Percentiles rank a stretch among this genome's conserved stretches.
Evolutionary conservation across 176 grass and related monocot species (phyloP).

Genomic region (Dendrocalamus sinicus): DNA sequence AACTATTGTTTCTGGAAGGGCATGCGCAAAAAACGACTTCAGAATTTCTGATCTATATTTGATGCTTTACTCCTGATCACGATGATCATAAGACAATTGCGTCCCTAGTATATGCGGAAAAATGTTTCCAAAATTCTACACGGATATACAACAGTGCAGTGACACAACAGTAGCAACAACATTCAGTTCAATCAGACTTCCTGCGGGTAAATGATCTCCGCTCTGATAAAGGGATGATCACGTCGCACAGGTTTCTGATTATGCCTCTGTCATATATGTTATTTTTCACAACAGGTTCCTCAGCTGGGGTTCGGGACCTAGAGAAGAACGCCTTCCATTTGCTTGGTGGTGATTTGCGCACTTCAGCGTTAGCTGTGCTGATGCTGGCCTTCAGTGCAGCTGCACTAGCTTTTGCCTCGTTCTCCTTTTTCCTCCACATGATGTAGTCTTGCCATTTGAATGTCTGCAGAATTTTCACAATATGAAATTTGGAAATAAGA

Average conservation of each 20-base stretch:
- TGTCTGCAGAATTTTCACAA: constrained; percentile 54
- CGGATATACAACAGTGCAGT: constrained; percentile 50
- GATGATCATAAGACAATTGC: constrained; percentile 11
- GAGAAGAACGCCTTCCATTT: constrained; percentile 75
- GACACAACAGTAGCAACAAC: constrained; percentile 28
- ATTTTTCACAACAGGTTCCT: constrained; percentile 66
- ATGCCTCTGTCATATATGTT: constrained; percentile 82
- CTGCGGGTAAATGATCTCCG: constrained; percentile 54
- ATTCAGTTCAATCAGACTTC: constrained; percentile 61
- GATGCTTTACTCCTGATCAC: constrained; percentile 8
- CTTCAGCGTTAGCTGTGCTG: constrained; percentile 35
- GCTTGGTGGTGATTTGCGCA: constrained; percentile 44
- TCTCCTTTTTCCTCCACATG: constrained; percentile 83
- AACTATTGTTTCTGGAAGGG: neutral
- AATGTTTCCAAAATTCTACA: constrained; percentile 27
- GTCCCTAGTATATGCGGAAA: neutral
- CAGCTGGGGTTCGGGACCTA: constrained; percentile 44
- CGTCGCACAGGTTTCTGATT: constrained; percentile 77
- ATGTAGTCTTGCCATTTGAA: constrained; percentile 99
- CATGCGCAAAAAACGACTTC: neutral
- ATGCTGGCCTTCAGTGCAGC: constrained; percentile 58
- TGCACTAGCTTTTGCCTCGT: constrained; percentile 61
- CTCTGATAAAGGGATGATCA: constrained; percentile 79
- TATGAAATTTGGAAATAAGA: constrained; percentile 17
- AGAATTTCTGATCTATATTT: neutral